phyloP scores from a whole-genome alignment of 495 filamentous ascomycete species.

The Pyrenopolyporus hunteri region DNA sequence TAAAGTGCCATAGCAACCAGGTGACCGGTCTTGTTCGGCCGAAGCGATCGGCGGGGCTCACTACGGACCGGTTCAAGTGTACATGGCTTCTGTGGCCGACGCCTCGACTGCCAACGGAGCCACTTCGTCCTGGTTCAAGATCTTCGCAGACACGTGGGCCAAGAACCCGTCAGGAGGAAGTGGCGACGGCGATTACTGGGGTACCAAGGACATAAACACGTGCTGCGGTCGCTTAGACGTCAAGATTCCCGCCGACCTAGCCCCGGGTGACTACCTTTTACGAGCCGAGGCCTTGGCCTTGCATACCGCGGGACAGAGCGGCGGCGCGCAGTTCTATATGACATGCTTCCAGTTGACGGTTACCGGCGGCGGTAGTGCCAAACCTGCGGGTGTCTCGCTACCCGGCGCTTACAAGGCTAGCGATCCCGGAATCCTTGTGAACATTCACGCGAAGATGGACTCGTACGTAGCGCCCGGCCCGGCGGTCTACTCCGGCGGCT shows the following conservation, averaged over 20 bases:
- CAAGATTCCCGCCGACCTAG: conserved; percentile 53
- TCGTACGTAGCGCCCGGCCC: conserved; percentile 51
- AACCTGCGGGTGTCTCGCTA: conserved; percentile 48
- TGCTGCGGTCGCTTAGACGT: conserved; percentile 59
- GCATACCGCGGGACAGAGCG: conserved; percentile 48
- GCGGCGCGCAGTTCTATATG: conserved; percentile 58
- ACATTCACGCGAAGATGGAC: conserved; percentile 49
- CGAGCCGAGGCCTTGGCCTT: conserved; percentile 61
- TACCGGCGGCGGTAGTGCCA: conserved; percentile 41
- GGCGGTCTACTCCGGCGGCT: conserved; percentile 49
- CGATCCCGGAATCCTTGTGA: conserved; percentile 59
- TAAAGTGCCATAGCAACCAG: conserved; percentile 51
- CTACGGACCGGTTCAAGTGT: conserved; percentile 57
- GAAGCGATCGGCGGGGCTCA: conserved; percentile 59
- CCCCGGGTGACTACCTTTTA: conserved; percentile 59
- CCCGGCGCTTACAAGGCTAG: conserved; percentile 56
- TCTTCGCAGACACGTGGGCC: conserved; percentile 56
- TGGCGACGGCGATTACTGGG: conserved; percentile 58
- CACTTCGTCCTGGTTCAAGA: conserved; percentile 57
- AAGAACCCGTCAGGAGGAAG: conserved; percentile 39
- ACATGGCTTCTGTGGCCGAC: conserved; percentile 60
- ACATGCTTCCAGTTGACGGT: conserved; percentile 57
- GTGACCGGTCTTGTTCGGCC: conserved; percentile 49
- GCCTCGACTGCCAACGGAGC: conserved; percentile 53
- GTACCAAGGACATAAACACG: conserved; percentile 58